phyloP scores from a whole-genome alignment of 164 flowering plant species.

The Umbilicus rupestris region DNA sequence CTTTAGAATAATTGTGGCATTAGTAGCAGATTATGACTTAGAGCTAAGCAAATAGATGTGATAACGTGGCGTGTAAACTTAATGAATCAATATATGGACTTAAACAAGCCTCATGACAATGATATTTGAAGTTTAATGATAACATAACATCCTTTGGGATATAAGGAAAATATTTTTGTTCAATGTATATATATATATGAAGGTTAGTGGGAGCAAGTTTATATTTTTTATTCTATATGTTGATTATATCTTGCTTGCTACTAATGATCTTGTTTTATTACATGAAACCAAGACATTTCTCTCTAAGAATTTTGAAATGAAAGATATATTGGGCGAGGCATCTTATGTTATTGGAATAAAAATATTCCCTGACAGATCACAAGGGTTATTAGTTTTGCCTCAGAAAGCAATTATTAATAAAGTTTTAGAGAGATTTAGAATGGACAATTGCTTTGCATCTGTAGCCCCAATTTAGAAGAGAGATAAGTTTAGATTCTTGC shows the following conservation, averaged over 20 bases:
- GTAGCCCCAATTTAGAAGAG: neutral
- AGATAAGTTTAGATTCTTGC: neutral
- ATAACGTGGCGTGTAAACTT: conserved; percentile 2
- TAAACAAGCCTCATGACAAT: conserved; percentile 8
- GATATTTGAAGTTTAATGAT: conserved; percentile 2
- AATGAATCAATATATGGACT: conserved; percentile 4
- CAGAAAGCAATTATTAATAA: neutral
- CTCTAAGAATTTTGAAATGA: too few species aligned
- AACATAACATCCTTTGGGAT: neutral
- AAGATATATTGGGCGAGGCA: too few species aligned
- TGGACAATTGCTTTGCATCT: neutral
- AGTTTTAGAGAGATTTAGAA: neutral
- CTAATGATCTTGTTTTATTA: neutral
- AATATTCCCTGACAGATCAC: neutral
- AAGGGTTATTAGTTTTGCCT: neutral
- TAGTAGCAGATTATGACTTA: too few species aligned
- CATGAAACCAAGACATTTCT: too few species aligned
- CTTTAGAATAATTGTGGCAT: too few species aligned
- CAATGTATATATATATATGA: conserved; percentile 1
- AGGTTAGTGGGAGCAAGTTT: too few species aligned
- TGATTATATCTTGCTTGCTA: too few species aligned
- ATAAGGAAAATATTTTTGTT: conserved; percentile 2
- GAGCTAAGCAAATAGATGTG: too few species aligned
- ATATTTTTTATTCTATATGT: conserved; percentile 3
- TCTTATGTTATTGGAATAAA: neutral